These are phyloP conservation scores for Grosmannia huntii DNA, from an alignment of 2,329 filamentous ascomycete species.

Conservation along the genomic window DNA sequence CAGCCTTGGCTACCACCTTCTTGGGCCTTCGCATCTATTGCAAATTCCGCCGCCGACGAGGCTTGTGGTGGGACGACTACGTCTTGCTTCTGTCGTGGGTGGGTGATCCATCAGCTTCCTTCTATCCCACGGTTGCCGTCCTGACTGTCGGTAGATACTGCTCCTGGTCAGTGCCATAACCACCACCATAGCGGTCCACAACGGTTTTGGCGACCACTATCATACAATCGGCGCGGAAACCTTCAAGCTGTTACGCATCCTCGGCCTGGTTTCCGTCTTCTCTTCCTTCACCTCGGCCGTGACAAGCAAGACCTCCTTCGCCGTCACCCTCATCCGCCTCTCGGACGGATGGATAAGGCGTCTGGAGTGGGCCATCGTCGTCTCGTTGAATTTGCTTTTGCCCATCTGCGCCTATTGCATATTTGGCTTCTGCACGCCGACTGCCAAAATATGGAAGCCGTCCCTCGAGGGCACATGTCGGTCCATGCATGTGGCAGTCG, in stretches of 20 bases:
- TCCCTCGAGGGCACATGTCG: conserved; percentile 16
- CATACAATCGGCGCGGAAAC: not conserved
- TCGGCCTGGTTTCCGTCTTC: conserved; percentile 11
- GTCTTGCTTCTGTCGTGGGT: conserved; percentile 16
- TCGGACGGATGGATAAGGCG: conserved; percentile 13
- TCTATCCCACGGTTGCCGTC: no score
- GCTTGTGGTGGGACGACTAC: conserved; percentile 19
- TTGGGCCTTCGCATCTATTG: conserved; percentile 16
- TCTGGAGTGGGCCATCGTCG: conserved; percentile 20
- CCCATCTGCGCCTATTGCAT: conserved; percentile 15
- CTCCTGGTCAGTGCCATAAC: conserved; percentile 3
- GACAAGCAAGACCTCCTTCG: conserved; percentile 24
- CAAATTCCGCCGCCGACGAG: conserved; percentile 15
- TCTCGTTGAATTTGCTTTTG: conserved; percentile 20
- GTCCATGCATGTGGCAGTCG: conserved; percentile 11
- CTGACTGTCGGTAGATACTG: conserved; percentile 6
- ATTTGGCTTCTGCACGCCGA: conserved; percentile 15
- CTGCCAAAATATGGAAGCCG: conserved; percentile 15
- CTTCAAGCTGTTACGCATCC: conserved; percentile 8
- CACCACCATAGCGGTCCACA: not conserved
- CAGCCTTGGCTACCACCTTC: conserved; percentile 11
- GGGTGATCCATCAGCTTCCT: not conserved
- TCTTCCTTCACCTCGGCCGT: conserved; percentile 18
- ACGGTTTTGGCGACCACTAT: conserved; percentile 5
- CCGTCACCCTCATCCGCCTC: conserved; percentile 21